Percentiles rank a stretch among this genome's conserved stretches.
Evolutionary conservation across 331 rosid species (phyloP).

Genomic region (Telfairia occidentalis): DNA sequence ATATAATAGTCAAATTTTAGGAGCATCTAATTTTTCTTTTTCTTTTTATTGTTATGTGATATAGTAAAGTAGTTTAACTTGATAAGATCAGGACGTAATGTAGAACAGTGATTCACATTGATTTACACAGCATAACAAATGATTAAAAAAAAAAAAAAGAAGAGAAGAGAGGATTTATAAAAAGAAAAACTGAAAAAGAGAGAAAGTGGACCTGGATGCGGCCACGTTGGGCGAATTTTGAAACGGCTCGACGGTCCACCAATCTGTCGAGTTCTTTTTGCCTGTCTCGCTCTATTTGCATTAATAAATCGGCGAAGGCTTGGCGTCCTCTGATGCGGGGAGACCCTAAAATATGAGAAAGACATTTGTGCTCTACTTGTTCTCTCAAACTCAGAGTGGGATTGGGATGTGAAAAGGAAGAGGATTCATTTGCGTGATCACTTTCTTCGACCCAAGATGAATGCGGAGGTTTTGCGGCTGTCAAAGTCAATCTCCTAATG

Average conservation of each 20-base stretch:
- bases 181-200: neutral
- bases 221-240: conserved; percentile 57
- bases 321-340: conserved; percentile 63
- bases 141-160: neutral
- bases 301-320: conserved; percentile 54
- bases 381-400: conserved; percentile 8
- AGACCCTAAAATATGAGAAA: conserved; percentile 15
- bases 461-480: conserved; percentile 25
- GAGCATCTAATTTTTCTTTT: no score
- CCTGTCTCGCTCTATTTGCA: conserved; percentile 52
- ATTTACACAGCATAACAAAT: neutral
- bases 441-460: conserved; percentile 23
- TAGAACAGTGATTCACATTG: no score
- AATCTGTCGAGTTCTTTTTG: conserved; percentile 44
- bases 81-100: no score
- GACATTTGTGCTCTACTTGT: conserved; percentile 20
- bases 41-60: neutral
- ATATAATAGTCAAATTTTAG: neutral
- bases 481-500: conserved; percentile 44
- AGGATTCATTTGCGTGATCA: conserved; percentile 15
- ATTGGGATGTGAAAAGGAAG: neutral
- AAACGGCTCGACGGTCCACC: conserved; percentile 44
- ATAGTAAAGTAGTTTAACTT: neutral
- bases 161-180: neutral
- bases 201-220: conserved; percentile 60